Evolutionary conservation across 1,139 yeast species (phyloP).

Genomic region (Ogataea hybrid): DNA sequence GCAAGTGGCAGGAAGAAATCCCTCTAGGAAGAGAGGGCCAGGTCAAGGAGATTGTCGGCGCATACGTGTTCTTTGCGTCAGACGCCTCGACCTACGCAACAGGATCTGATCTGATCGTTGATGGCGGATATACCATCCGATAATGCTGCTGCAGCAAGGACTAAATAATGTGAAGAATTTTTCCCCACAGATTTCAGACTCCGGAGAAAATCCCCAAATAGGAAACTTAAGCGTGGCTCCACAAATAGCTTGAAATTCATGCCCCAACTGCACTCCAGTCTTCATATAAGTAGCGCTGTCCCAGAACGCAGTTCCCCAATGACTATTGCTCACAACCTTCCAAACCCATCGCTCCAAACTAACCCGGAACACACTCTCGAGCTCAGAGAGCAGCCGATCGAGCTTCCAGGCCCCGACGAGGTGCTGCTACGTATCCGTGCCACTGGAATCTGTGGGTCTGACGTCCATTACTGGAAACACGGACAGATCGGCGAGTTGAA

Average conservation of each 20-base stretch:
- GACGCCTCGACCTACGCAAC: too few species aligned
- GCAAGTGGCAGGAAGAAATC: too few species aligned
- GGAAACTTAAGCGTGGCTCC: neutral
- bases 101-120: too few species aligned
- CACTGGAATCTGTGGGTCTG: constrained; percentile 40
- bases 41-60: too few species aligned
- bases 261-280: neutral
- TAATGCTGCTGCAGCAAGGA: neutral
- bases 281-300: neutral
- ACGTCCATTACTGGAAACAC: constrained; percentile 37
- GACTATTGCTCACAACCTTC: neutral
- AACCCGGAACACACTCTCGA: constrained; percentile 33
- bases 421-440: constrained; percentile 48
- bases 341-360: constrained; percentile 36
- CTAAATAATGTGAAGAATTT: neutral
- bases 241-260: too few species aligned
- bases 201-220: neutral
- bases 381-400: constrained; percentile 34
- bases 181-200: neutral
- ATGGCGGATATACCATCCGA: too few species aligned
- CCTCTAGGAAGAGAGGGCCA: too few species aligned
- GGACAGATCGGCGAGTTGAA: constrained; percentile 36
- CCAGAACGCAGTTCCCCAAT: neutral
- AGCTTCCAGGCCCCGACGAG: constrained; percentile 37
- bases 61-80: too few species aligned